Base-by-base conservation (phyloP, 2,329 filamentous ascomycete species). In the Monilinia fructicola region DNA sequence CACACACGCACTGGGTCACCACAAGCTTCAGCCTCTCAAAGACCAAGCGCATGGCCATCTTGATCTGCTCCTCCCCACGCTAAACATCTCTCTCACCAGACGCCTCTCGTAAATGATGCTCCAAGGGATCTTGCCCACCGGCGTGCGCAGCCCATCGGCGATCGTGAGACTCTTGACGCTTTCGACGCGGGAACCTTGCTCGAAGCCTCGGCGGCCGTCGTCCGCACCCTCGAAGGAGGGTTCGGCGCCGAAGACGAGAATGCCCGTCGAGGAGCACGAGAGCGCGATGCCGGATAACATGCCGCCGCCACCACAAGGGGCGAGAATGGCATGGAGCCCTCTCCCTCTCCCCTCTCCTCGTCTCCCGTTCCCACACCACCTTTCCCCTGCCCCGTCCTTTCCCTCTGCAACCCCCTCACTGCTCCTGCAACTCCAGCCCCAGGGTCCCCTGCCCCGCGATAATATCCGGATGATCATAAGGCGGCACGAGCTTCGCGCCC, bases 401-500 rank as follows among this genome's bases (percentile, higher is more conserved):
- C 72, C 9, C 75, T 76, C 53, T 89, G 80, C 69, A 89, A 73
- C 54, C 83, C 81, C 4, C 76, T 77, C 1, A 89, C 90, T 98
- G 93, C 68, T 84, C 81, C 76, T 93, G 88, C 44, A 97, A 78
- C 78, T 99, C 95, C 6, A 97, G 77, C 0, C 88, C 93, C 69
- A 91, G 82, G 0, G 94, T 98, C n/a, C 94, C 95, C 80, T 97
- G 93, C 0, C 95, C 94, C 0, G 97, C 85, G 66, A 98, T 90
- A 71, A 97, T 93, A 77, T 97, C 87, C 3, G 91, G 90, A 78
- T 98, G 91, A 77, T 98, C 92, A 76, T 97, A 97, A 0, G 95
- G 93, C 64, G 93, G 93, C 5, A 99, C 85, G 12, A 97, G 81
- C 0, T 88, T 86, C 0, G 92, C 93, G 52, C 90, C 89, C 0